Base-by-base conservation (phyloP, 1,284 basidiomycete species). In the Naganishia sp. region DNA sequence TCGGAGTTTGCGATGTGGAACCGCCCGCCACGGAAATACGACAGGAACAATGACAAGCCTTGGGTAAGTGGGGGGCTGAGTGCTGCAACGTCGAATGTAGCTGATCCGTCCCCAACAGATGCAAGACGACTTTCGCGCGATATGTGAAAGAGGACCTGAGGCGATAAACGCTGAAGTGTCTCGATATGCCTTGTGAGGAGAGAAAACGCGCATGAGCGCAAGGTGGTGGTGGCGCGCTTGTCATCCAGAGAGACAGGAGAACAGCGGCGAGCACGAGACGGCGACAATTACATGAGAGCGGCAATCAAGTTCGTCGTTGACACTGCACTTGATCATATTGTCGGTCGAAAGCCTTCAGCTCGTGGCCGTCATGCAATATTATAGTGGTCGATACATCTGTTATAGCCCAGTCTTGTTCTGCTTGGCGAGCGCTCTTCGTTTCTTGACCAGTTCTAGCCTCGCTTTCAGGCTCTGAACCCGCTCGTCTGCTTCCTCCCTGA, bases 401-500 rank as follows among this genome's bases (percentile, higher is more conserved):
- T 52, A 31, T 6, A 31, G 50, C 7, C 31, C 23, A 17, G 47
- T 21, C 47, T 51, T 61, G 47, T 31, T 51, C 23, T 49, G 47
- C 58, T 61, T 61, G 18, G 58, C 47, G 3, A 47, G 51, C 23
- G 61, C 61, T 46, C 61, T 53, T 7, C 43, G 50, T 51, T 47
- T 63, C 50, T 67, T 67, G 39, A 79, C 57, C 64, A 75, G 68
- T 67, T 77, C 77, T 71, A 81, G 76, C 31, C 77, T 68, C 31
- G 71, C 72, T 70, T 79, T 80, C 55, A 81, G 68, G n/a, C 72
- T 68, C 17, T 70, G 66, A 1, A 81, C 79, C 31, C 79, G 67
- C 21, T 74, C 73, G 68, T 80, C 78, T 7, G 79, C 79, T 52
- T 81, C 79, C 63, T 81, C 79, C 68, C 79, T 80, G 21, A n/a